phyloP scores from a whole-genome alignment of 495 filamentous ascomycete genomes.

The Penicillium goetzii region DNA sequence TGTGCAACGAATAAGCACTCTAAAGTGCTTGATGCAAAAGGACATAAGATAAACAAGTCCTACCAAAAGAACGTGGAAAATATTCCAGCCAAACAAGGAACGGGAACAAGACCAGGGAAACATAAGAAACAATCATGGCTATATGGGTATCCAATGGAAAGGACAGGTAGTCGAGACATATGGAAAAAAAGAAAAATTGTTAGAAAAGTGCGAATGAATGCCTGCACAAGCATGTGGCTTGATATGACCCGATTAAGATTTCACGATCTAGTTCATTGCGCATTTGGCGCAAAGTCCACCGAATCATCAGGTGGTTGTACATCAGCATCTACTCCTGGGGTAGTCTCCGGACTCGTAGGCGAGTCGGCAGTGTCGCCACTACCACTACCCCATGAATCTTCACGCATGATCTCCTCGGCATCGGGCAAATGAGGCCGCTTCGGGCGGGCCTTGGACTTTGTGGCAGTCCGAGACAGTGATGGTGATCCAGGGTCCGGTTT shows the following conservation, averaged over 20 bases:
- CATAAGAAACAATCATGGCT: conserved; percentile 24
- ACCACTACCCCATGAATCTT: conserved; percentile 45
- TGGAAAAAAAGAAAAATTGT: conserved; percentile 14
- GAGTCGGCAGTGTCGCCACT: conserved; percentile 40
- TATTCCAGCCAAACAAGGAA: background rate
- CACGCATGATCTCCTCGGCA: conserved; percentile 30
- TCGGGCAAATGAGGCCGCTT: conserved; percentile 26
- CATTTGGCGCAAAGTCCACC: background rate
- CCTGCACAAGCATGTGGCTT: conserved; percentile 1
- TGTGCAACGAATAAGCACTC: background rate
- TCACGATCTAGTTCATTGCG: conserved; percentile 7
- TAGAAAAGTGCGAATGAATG: background rate
- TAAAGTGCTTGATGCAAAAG: background rate
- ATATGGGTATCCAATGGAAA: conserved; percentile 46
- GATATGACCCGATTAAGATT: background rate
- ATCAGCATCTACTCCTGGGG: conserved; percentile 16
- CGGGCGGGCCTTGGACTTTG: conserved; percentile 14
- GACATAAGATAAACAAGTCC: background rate
- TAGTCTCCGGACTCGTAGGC: conserved; percentile 26
- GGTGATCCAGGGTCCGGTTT: conserved; percentile 24
- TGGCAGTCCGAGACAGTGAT: conserved; percentile 18
- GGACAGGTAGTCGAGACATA: conserved; percentile 38
- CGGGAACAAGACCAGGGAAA: background rate
- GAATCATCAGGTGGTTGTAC: conserved; percentile 1
- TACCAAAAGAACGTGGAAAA: conserved; percentile 14